Conservation (phyloP, 2,329 filamentous ascomycete genomes). For the Nannizzia gypsea region DNA sequence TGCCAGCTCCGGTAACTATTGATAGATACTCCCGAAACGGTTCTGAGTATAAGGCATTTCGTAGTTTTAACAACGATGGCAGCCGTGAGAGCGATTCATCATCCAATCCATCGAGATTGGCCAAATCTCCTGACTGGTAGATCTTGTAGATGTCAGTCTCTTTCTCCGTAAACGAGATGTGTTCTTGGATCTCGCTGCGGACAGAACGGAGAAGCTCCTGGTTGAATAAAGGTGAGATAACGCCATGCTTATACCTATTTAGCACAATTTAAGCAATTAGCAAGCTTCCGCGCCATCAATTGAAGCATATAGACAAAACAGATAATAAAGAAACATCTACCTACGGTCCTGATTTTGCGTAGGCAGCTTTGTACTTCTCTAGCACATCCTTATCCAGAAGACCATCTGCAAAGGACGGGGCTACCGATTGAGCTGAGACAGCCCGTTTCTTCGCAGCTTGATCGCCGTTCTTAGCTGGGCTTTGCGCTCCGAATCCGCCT, state of each 20-base stretch:
- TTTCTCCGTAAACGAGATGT: slow-evolving; percentile 93
- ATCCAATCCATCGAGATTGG: slow-evolving; percentile 89
- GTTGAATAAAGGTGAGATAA: slow-evolving; percentile 71
- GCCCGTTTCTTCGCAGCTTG: slow-evolving; percentile 30
- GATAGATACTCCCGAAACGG: slow-evolving; percentile 83
- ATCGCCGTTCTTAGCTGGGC: slow-evolving; percentile 22
- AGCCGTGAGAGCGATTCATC: slow-evolving; percentile 73
- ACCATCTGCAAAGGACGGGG: slow-evolving; percentile 32
- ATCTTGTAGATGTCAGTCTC: slow-evolving; percentile 99
- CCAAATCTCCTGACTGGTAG: slow-evolving; percentile 93
- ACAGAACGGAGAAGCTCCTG: slow-evolving; percentile 73
- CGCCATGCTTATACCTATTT: slow-evolving; percentile 72
- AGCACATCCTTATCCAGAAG: slow-evolving; percentile 32
- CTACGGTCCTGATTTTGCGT: slow-evolving; percentile 34
- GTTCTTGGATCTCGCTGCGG: slow-evolving; percentile 74
- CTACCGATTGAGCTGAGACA: slow-evolving; percentile 27
- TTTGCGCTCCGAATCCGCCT: slow-evolving; percentile 25
- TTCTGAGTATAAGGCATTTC: slow-evolving; percentile 86
- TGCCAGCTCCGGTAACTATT: slow-evolving; percentile 71
- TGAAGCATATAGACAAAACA: not conserved
- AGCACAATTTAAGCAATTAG: not conserved
- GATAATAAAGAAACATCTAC: slow-evolving; percentile 13
- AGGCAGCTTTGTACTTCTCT: slow-evolving; percentile 33
- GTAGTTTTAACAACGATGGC: slow-evolving; percentile 79
- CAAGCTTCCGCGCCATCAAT: slow-evolving; percentile 3